phyloP scores from a whole-genome alignment of 306 rosid species.

The Trichosanthes cucumerina region DNA sequence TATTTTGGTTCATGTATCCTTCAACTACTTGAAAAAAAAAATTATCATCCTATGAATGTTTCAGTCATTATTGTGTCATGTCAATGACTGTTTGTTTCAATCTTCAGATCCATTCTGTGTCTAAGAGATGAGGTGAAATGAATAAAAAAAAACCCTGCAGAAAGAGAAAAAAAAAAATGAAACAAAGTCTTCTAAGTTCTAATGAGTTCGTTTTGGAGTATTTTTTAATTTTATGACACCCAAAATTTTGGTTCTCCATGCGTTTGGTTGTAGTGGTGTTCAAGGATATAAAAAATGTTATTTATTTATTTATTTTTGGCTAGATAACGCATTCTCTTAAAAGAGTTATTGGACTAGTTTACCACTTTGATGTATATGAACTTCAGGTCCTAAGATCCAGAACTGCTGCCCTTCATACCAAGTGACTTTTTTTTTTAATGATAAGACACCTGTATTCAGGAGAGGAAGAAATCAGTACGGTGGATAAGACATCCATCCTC shows the following conservation, averaged over 20 bases:
- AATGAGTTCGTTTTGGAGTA: neutral
- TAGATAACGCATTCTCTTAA: neutral
- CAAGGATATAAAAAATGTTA: neutral
- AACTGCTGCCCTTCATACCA: neutral
- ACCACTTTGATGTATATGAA: neutral
- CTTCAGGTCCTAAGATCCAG: neutral
- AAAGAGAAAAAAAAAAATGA: neutral
- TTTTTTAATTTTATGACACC: neutral
- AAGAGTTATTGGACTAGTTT: neutral
- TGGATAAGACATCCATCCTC: neutral
- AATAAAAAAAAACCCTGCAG: neutral
- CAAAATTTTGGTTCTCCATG: neutral
- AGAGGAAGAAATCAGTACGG: neutral
- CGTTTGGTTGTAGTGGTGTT: neutral
- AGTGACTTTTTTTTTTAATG: neutral
- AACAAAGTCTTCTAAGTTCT: neutral
- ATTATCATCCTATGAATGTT: neutral
- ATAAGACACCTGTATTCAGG: neutral
- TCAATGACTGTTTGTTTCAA: neutral
- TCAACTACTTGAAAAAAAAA: neutral
- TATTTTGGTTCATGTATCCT: neutral
- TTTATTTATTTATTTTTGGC: neutral
- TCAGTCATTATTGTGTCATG: neutral
- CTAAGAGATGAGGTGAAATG: neutral
- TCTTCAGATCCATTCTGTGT: neutral